Evolutionary conservation across 2,329 filamentous ascomycete species (phyloP).

Genomic region (Hysterium pulicare): DNA sequence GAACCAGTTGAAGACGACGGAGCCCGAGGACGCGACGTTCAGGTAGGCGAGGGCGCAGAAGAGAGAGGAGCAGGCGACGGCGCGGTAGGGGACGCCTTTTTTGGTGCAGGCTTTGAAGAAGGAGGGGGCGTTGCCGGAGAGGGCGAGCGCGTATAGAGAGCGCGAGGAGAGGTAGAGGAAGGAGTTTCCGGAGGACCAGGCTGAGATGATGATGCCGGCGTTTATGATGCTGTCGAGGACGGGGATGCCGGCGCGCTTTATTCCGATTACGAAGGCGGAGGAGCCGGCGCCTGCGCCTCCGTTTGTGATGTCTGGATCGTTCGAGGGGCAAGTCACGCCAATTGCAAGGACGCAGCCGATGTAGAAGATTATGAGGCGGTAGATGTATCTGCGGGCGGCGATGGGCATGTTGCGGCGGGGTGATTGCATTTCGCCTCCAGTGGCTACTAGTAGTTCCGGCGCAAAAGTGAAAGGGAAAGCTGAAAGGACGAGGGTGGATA

Average conservation of each 20-base stretch:
- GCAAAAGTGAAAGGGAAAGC: constrained; percentile 56
- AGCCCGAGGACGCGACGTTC: constrained; percentile 43
- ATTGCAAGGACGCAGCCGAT: constrained; percentile 57
- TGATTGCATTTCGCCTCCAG: constrained; percentile 57
- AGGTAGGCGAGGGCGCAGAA: constrained; percentile 50
- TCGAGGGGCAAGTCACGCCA: constrained; percentile 56
- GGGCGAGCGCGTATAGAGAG: constrained; percentile 53
- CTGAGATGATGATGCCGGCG: constrained; percentile 63
- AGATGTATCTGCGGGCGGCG: constrained; percentile 59
- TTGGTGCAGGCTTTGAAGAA: constrained; percentile 60
- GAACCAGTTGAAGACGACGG: constrained; percentile 63
- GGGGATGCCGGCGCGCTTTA: constrained; percentile 49
- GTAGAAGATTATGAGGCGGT: constrained; percentile 62
- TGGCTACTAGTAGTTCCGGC: constrained; percentile 47
- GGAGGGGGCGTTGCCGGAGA: constrained; percentile 63
- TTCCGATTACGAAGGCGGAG: constrained; percentile 49
- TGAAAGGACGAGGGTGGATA: constrained; percentile 50
- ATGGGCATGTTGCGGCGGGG: constrained; percentile 59
- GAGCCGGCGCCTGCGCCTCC: constrained; percentile 55
- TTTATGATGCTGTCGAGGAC: constrained; percentile 66
- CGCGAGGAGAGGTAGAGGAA: constrained; percentile 53
- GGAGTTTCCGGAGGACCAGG: constrained; percentile 56
- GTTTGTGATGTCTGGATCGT: constrained; percentile 49
- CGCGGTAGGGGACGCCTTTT: constrained; percentile 54
- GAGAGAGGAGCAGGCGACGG: constrained; percentile 42